Evolutionary conservation across 2,329 filamentous ascomycete genomes (phyloP), one percentile per base, ranked within the genome.

Genomic region (Paecilomyces sp.): DNA sequence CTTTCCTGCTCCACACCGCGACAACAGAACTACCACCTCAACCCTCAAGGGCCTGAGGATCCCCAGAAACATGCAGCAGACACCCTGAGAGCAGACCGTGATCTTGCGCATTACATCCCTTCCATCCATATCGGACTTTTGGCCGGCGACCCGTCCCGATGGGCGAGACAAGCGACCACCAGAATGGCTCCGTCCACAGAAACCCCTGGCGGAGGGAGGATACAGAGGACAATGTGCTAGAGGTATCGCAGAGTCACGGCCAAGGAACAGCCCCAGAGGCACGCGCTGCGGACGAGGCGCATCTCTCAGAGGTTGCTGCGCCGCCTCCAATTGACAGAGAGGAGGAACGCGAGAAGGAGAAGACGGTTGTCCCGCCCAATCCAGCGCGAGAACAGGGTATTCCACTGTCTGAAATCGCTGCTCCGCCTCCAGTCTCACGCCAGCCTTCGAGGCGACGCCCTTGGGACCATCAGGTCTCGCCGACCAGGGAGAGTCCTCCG

Each of bases 401-500:
- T 18, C 61, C 58, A 3, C 63, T 70, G 33, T 65, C 68, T 22
- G 70, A 73, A 57, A 62, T 66, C 9, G 60, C 64, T 36, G 74
- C 68, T 2, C 75, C 78, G 13, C 71, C 77, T 34, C 79, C 80
- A 2, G 72, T 83, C 2, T 73, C 80, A 68, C 24, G 70, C 72
- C 51, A 75, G 78, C 60, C 71, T 63, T 56, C 64, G 62, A 24
- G 62, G 71, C 54, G 79, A 75, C 64, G 70, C 62, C 24, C 73
- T 75, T 67, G 72, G 69, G 67, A 51, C 28, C 62, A 36, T 60
- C 55, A 24, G 58, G 60, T 28, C 60, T 60, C 57, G 64, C 62
- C 24, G 59, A 61, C 34, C 60, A 65, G 52, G 63, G 65, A 52
- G 59, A 64, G 41, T 58, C 60, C 13, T 56, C 62, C 13, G 54